Evolutionary conservation across 2,329 filamentous ascomycete genomes (phyloP), one percentile per base, ranked within the genome.

Genomic region (Pezicula carpinea): DNA sequence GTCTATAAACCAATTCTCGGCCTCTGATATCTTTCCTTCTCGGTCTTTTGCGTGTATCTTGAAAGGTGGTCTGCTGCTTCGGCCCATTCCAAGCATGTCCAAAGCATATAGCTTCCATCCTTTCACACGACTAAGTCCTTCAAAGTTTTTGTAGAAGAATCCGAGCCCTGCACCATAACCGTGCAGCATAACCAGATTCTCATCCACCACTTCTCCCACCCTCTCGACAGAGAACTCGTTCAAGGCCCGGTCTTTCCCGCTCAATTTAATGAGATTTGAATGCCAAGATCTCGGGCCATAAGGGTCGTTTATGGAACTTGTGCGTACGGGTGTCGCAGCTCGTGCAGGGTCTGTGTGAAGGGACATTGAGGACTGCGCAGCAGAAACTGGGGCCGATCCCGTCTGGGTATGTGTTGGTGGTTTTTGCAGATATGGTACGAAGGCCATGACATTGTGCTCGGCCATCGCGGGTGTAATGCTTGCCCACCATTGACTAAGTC

Each of bases 91-190:
- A 14, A 96, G 76, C 76, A 97, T 82, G 61, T 99, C 92, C n/a
- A 99, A 73, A 1, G 92, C 89, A 64, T 93, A 97, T 15, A 99
- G 70, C 60, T 89, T 91, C 83, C 93, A 95, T 22, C 91, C 90
- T 22, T 77, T 74, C 1, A 82, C 71, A 15, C 91, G 82, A 39
- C 85, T 91, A 29, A 99, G 70, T 5, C 85, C 82, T 66, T 99
- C 93, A 51, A 95, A 96, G 65, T 99, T 99, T 70, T 93, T 92
- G 75, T 96, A 99, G 75, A 95, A 99, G 69, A 99, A 97, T 18
- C 92, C 93, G 1, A 99, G 76, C 0, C 93, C 93, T 2, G 93
- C 93, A 39, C 93, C 93, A 66, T 99, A 99, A 51, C 93, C 93
- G 64, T 99, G 93, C 4, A 99, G 73, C 81, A 99, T 95, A 38